These are phyloP conservation scores for Pseudogymnoascus sp. DNA, from an alignment of 2,329 filamentous ascomycete species.

Conservation along the genomic window DNA sequence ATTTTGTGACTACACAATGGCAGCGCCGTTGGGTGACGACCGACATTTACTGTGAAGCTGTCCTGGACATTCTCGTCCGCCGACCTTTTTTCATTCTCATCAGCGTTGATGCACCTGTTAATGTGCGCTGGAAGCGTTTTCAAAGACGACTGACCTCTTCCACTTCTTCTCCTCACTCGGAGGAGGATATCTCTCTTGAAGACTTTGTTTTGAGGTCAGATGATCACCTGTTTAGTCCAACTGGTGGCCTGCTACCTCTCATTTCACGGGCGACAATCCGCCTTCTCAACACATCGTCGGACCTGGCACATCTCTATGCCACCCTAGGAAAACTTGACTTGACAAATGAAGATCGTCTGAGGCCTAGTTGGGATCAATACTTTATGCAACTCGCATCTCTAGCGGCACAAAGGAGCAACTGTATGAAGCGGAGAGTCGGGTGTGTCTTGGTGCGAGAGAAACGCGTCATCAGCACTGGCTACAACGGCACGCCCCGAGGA, in stretches of 20 bases:
- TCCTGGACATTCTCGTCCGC: slow-evolving; percentile 66
- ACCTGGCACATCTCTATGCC: slow-evolving; percentile 61
- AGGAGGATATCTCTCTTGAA: slow-evolving; percentile 35
- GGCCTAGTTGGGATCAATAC: slow-evolving; percentile 92
- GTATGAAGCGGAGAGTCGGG: slow-evolving; percentile 95
- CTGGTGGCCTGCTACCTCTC: slow-evolving; percentile 61
- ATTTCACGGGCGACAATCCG: slow-evolving; percentile 76
- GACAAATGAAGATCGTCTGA: slow-evolving; percentile 66
- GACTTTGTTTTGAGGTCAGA: slow-evolving; percentile 56
- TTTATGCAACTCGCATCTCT: slow-evolving; percentile 96
- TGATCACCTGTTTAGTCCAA: slow-evolving; percentile 62
- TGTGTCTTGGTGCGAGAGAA: slow-evolving; percentile 83
- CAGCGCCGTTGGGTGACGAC: slow-evolving; percentile 76
- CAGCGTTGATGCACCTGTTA: slow-evolving; percentile 83
- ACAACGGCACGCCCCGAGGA: slow-evolving; percentile 92
- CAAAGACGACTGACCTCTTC: slow-evolving; percentile 38
- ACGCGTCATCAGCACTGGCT: slow-evolving; percentile 88
- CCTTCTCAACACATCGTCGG: slow-evolving; percentile 74
- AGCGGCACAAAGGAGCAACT: slow-evolving; percentile 84
- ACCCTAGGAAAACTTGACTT: slow-evolving; percentile 70
- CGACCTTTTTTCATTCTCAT: slow-evolving; percentile 91
- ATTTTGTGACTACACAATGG: slow-evolving; percentile 83
- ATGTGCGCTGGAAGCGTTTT: slow-evolving; percentile 74
- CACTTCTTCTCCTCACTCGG: slow-evolving; percentile 19
- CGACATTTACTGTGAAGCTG: slow-evolving; percentile 64